Base-by-base conservation (phyloP, 108 stramenopile genomes). In the Skeletonema menzelii region DNA sequence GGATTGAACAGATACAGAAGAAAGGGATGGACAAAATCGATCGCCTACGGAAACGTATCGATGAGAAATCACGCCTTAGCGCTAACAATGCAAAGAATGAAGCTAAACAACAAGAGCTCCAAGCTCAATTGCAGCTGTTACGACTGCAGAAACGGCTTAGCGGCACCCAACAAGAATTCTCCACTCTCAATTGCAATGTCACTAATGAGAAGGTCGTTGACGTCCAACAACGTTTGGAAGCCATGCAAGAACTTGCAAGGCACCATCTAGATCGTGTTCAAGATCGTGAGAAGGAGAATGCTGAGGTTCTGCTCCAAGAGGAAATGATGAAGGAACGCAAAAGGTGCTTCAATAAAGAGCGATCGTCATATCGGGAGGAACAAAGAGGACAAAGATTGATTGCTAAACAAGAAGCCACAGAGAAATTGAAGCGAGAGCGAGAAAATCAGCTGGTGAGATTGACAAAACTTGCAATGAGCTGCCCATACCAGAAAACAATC, bases 401-500 rank as follows among this genome's bases (percentile, higher is more conserved):
- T 34, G 26, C 58, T 8, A 47, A 67, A 59, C 22, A 27, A 32
- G 77, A 32, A 15, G 42, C 20, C 0, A 40, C 65, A 20, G 64
- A 72, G 13, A 73, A 69, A 64, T 19, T 27, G 1, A 14, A 12
- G 37, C 58, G n/a, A 70, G 30, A 30, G 4, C 30, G 30, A 30
- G 30, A 30, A 4, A 2, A 3, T 30, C 30, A 30, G 4, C 30
- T 30, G 2, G 30, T 3, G 4, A 30, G 30, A 30, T 30, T 30
- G 30, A 3, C 30, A 3, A 30, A 2, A 24, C 67, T 85, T 15
- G 79, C 82, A 17, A 44, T 74, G 34, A 80, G 61, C 63, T 78
- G 79, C 10, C 85, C 85, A 1, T 85, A 85, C 65, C 79, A 44
- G 31, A 58, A 77, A 2, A 62, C 32, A 28, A 71, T 85, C 4